Percentiles rank a stretch among this genome's conserved stretches.
These are phyloP conservation scores for Quillaja saponaria DNA, from an alignment of 306 rosid species.

Conservation along the genomic window DNA sequence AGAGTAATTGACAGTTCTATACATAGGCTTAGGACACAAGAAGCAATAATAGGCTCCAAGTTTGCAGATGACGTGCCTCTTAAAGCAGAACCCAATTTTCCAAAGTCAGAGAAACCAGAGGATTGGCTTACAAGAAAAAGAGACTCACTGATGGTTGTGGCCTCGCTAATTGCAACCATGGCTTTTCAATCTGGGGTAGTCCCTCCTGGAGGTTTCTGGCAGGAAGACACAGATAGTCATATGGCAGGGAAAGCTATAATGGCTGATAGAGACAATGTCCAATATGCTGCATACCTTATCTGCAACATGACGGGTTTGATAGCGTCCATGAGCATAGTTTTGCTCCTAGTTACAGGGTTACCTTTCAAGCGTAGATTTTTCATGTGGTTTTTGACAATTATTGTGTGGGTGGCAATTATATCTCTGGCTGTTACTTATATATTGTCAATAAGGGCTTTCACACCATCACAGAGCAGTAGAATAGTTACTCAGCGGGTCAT, in stretches of 20 bases:
- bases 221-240: slow-evolving; percentile 29
- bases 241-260: slow-evolving; percentile 32
- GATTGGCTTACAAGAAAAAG: slow-evolving; percentile 40
- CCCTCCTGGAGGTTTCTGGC: slow-evolving; percentile 39
- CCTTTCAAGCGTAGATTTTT: slow-evolving; percentile 25
- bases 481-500: too few species aligned
- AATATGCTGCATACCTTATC: slow-evolving; percentile 16
- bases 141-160: slow-evolving; percentile 32
- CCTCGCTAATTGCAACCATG: slow-evolving; percentile 34
- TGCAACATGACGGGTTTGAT: slow-evolving; percentile 27
- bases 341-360: slow-evolving; percentile 34
- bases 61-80: too few species aligned
- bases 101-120: not conserved
- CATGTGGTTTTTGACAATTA: slow-evolving; percentile 45
- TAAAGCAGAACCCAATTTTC: too few species aligned
- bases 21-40: too few species aligned
- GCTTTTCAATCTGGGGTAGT: slow-evolving; percentile 30
- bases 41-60: too few species aligned
- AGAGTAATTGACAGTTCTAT: not conserved
- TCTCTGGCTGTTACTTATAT: slow-evolving; percentile 23
- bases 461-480: too few species aligned
- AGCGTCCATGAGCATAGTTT: slow-evolving; percentile 35
- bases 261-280: not conserved
- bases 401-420: slow-evolving; percentile 41
- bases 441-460: too few species aligned